Evolutionary conservation across 352 stramenopile genomes (phyloP).

Genomic region (Pythium brassicae): DNA sequence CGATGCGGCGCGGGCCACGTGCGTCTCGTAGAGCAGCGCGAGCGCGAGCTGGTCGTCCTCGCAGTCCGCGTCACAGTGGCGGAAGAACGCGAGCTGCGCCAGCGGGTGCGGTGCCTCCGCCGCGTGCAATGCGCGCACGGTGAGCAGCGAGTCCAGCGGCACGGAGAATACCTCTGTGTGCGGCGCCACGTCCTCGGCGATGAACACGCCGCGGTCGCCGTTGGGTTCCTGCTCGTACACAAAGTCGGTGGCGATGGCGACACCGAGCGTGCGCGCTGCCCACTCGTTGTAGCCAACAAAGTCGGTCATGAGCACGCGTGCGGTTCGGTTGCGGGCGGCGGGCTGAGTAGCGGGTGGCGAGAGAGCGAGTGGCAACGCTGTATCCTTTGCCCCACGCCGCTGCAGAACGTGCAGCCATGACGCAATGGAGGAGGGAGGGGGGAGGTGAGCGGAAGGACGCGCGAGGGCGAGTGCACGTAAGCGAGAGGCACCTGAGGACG

Average conservation of each 20-base stretch:
- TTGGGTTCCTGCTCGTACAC: conserved; percentile 64
- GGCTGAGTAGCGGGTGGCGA: too few species aligned
- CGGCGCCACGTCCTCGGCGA: conserved; percentile 73
- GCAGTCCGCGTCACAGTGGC: conserved; percentile 25
- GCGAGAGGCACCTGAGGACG: neutral
- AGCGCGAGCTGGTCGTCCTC: conserved; percentile 73
- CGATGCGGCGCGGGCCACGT: conserved; percentile 32
- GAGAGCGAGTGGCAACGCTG: too few species aligned
- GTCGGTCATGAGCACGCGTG: conserved; percentile 2
- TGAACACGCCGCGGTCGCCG: conserved; percentile 72
- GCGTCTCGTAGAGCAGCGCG: conserved; percentile 69
- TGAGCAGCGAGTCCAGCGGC: conserved; percentile 48
- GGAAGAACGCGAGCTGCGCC: conserved; percentile 42
- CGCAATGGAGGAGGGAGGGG: too few species aligned
- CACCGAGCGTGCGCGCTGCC: conserved; percentile 42
- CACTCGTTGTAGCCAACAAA: conserved; percentile 83
- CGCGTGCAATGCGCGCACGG: conserved; percentile 33
- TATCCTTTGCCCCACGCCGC: too few species aligned
- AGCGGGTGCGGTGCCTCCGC: conserved; percentile 28
- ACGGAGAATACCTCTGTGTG: conserved; percentile 69
- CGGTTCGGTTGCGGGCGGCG: too few species aligned
- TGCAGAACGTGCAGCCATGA: too few species aligned
- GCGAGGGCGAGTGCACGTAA: neutral
- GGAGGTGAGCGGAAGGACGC: too few species aligned
- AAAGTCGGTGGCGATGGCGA: conserved; percentile 70